A percentile compares a stretch with the other conserved stretches of the same genome.
Conservation (phyloP, 805 yeast genomes). For the Metschnikowia cubensis region DNA sequence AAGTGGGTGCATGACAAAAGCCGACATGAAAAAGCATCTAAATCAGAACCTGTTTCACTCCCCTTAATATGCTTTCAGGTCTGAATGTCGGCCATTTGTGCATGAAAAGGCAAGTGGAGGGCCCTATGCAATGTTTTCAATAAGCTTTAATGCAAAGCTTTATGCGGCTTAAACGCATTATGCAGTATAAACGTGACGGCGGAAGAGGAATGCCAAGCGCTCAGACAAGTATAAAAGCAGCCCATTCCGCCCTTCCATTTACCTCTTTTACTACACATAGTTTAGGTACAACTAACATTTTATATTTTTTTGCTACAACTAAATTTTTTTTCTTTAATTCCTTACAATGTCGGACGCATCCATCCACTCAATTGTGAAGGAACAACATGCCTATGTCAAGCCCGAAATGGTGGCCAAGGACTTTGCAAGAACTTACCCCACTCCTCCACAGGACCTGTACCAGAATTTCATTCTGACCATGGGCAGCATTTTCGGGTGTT, state of each 20-base stretch:
- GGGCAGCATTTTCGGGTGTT: conserved; percentile 49
- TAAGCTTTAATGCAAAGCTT: background rate
- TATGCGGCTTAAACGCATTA: background rate
- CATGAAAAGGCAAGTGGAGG: too few species aligned
- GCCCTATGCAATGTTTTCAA: background rate
- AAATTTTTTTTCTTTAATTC: too few species aligned
- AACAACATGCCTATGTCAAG: conserved; percentile 17
- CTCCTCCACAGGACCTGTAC: conserved; percentile 39
- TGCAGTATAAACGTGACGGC: background rate
- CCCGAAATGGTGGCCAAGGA: conserved; percentile 41
- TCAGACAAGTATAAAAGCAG: too few species aligned
- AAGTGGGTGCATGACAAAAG: background rate
- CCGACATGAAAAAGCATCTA: too few species aligned
- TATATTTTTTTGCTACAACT: too few species aligned
- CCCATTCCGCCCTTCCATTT: too few species aligned
- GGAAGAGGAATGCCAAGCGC: background rate
- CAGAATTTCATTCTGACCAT: conserved; percentile 35
- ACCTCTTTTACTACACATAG: too few species aligned
- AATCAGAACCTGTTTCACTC: too few species aligned
- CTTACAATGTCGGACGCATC: background rate
- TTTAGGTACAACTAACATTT: too few species aligned
- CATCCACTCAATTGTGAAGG: conserved; percentile 10
- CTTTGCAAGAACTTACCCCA: conserved; percentile 39
- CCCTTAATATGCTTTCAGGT: too few species aligned
- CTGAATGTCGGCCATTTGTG: too few species aligned